Conservation (phyloP, 2,329 filamentous ascomycete species). For the Hymenoscyphus scutula region DNA sequence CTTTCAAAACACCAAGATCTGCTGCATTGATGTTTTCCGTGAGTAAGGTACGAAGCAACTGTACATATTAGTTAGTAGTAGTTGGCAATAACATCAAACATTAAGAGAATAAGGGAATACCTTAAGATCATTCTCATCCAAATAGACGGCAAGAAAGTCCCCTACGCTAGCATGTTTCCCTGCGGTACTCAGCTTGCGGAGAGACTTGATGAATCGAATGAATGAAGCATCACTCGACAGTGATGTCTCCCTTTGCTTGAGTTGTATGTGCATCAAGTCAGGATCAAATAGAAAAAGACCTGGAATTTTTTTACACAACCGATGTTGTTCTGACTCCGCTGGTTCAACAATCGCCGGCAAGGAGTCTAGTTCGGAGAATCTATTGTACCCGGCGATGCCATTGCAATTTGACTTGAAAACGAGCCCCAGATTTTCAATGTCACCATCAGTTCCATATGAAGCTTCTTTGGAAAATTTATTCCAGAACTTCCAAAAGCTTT, state of each 20-base stretch:
- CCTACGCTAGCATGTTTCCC: no score
- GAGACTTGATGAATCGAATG: not conserved
- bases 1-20: no score
- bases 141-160: no score
- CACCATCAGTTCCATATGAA: not conserved
- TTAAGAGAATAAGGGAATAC: no score
- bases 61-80: no score
- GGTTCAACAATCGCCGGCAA: constrained; percentile 24
- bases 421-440: constrained; percentile 10
- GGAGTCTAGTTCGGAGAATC: constrained; percentile 9
- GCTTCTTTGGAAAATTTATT: constrained; percentile 10
- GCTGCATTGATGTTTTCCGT: no score
- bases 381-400: constrained; percentile 12
- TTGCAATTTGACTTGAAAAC: constrained; percentile 18
- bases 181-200: not conserved
- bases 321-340: constrained; percentile 5
- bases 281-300: constrained; percentile 20
- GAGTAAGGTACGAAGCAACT: no score
- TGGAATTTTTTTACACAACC: constrained; percentile 20
- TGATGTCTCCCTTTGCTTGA: constrained; percentile 6
- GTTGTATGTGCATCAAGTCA: constrained; percentile 20
- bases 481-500: constrained; percentile 27
- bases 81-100: no score
- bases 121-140: no score
- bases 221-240: constrained; percentile 5